Evolutionary conservation across 768 basidiomycete species (phyloP).

Genomic region (Lactarius akahatsu): DNA sequence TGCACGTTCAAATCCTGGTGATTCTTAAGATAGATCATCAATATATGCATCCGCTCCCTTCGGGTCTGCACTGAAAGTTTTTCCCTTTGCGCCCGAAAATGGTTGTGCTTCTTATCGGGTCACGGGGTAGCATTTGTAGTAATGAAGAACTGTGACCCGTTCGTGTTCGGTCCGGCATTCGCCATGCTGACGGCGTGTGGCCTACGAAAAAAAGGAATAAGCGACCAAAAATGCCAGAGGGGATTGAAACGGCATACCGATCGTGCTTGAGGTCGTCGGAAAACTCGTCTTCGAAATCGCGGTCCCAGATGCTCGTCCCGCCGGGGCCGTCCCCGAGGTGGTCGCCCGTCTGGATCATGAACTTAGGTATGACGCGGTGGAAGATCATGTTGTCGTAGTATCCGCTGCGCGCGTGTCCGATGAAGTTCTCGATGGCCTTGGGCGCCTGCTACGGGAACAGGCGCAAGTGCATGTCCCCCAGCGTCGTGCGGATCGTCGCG

Average conservation of each 20-base stretch:
- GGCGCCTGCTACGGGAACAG: constrained; percentile 91
- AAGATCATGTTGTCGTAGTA: constrained; percentile 94
- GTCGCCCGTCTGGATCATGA: constrained; percentile 97
- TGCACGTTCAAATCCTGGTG: too few relatives aligned
- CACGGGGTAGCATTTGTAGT: constrained; percentile 93
- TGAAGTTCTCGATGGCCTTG: constrained; percentile 97
- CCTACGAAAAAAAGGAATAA: constrained; percentile 39
- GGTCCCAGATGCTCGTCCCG: constrained; percentile 86
- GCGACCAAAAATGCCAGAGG: background rate
- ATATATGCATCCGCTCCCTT: too few relatives aligned
- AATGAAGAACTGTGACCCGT: constrained; percentile 98
- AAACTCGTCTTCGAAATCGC: constrained; percentile 93
- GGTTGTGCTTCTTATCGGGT: constrained; percentile 86
- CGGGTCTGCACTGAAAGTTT: too few relatives aligned
- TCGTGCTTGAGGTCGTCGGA: constrained; percentile 87
- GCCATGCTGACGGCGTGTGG: constrained; percentile 97
- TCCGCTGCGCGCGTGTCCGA: constrained; percentile 82
- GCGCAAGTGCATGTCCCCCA: constrained; percentile 89
- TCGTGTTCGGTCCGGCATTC: constrained; percentile 85
- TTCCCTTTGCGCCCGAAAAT: constrained; percentile 71
- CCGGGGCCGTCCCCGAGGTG: constrained; percentile 92
- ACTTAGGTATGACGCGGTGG: constrained; percentile 97
- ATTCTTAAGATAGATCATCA: too few relatives aligned
- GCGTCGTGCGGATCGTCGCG: constrained; percentile 93
- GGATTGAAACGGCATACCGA: constrained; percentile 46